phyloP scores from a whole-genome alignment of 371 early-diverging fungal genomes.

The Rhizomucor miehei region DNA sequence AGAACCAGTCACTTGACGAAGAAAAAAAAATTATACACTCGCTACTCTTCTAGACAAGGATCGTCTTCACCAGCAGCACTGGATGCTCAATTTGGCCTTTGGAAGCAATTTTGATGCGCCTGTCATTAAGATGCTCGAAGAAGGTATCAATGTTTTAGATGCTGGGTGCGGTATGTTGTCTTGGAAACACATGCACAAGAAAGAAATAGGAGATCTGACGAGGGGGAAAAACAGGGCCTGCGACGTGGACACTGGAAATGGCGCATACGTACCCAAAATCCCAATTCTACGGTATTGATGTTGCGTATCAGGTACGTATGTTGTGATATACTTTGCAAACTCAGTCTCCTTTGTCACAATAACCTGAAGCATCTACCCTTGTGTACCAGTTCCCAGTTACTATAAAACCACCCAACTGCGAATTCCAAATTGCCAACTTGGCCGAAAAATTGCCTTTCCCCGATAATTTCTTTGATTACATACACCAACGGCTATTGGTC shows the following conservation, averaged over 20 bases:
- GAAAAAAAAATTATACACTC: background rate
- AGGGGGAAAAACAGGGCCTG: slow-evolving; percentile 37
- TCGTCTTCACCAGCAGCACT: slow-evolving; percentile 14
- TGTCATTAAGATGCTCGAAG: slow-evolving; percentile 7
- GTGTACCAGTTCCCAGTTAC: slow-evolving; percentile 6
- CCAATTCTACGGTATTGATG: slow-evolving; percentile 18
- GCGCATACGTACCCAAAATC: slow-evolving; percentile 16
- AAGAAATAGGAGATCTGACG: background rate
- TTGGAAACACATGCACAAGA: background rate
- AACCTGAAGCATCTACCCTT: slow-evolving; percentile 6
- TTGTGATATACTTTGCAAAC: no score
- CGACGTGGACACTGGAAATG: slow-evolving; percentile 21
- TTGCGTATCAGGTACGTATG: slow-evolving; percentile 23
- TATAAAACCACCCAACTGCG: slow-evolving; percentile 23
- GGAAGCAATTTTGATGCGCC: slow-evolving; percentile 15
- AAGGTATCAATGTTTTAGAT: slow-evolving; percentile 17
- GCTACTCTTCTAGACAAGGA: slow-evolving; percentile 5
- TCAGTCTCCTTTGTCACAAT: no score
- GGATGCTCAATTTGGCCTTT: slow-evolving; percentile 4
- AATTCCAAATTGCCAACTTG: slow-evolving; percentile 51
- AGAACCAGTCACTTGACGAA: no score
- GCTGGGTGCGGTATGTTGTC: slow-evolving; percentile 17
- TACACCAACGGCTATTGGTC: slow-evolving; percentile 47
- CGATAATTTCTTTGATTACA: slow-evolving; percentile 52
- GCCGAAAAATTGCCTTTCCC: slow-evolving; percentile 53